A percentile compares a stretch with the other conserved stretches of the same genome.
phyloP scores from a whole-genome alignment of 345 rosid species.

The Eucalyptus guilfoylei region DNA sequence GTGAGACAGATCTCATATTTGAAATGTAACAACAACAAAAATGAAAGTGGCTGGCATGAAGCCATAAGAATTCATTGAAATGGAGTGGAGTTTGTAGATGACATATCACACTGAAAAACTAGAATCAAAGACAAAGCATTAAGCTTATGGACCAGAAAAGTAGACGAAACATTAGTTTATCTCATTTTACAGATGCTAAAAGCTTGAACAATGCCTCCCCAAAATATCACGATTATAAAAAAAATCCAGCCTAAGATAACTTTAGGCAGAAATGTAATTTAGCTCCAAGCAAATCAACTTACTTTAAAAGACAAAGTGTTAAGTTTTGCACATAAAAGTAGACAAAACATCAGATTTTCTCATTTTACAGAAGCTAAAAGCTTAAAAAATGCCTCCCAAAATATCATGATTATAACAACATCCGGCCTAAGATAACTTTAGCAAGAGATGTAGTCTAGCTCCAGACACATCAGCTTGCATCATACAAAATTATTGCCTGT shows the following conservation, averaged over 20 bases:
- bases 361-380: background rate
- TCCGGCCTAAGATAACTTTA: background rate
- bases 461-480: background rate
- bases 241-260: background rate
- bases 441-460: background rate
- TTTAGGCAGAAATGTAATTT: background rate
- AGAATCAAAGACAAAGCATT: background rate
- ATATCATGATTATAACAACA: background rate
- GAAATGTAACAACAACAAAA: background rate
- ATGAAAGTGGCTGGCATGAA: background rate
- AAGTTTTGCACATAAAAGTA: background rate
- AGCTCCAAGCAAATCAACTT: background rate
- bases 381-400: background rate
- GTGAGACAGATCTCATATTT: background rate
- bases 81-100: background rate
- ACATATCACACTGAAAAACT: background rate
- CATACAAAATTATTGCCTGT: background rate
- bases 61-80: background rate
- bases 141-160: background rate
- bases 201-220: background rate
- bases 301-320: background rate
- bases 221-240: background rate
- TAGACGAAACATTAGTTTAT: background rate
- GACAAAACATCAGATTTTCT: background rate
- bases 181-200: background rate